Conservation (phyloP, 2,329 filamentous ascomycete species). For the Colletotrichum tofieldiae region DNA sequence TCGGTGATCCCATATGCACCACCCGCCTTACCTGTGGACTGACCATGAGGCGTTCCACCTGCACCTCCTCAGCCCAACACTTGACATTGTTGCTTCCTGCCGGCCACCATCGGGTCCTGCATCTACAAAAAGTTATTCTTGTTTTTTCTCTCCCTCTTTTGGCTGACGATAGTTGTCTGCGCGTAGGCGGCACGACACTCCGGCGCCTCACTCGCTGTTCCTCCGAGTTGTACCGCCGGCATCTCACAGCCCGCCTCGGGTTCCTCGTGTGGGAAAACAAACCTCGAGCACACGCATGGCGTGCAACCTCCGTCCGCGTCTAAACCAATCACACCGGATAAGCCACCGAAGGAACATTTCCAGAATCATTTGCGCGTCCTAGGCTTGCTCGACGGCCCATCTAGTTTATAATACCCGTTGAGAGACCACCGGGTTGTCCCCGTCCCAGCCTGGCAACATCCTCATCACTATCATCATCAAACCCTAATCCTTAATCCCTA, state of each 20-base stretch:
- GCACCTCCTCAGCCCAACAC: background rate
- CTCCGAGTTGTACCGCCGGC: conserved; percentile 4
- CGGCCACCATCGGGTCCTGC: conserved; percentile 15
- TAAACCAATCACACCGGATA: background rate
- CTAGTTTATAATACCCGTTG: conserved; percentile 16
- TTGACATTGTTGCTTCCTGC: background rate
- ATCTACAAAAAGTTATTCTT: conserved; percentile 5
- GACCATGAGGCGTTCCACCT: conserved; percentile 7
- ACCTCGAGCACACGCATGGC: background rate
- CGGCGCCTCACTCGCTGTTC: conserved; percentile 1
- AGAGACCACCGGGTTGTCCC: conserved; percentile 9
- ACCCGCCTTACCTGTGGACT: conserved; percentile 16
- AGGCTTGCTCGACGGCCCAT: background rate
- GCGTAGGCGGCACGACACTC: conserved; percentile 13
- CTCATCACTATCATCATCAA: background rate
- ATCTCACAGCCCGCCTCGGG: conserved; percentile 19
- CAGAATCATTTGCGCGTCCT: background rate
- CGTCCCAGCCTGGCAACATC: background rate
- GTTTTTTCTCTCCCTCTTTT: background rate
- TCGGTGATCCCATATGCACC: conserved; percentile 25
- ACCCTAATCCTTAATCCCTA: conserved; percentile 20
- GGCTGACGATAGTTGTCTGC: conserved; percentile 18
- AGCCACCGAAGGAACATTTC: background rate
- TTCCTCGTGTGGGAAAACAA: background rate
- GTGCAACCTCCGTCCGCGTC: conserved; percentile 16